These are phyloP conservation scores for Triticum dicoccoides DNA, from an alignment of 176 grass and related monocot genomes.

Conservation along the genomic window DNA sequence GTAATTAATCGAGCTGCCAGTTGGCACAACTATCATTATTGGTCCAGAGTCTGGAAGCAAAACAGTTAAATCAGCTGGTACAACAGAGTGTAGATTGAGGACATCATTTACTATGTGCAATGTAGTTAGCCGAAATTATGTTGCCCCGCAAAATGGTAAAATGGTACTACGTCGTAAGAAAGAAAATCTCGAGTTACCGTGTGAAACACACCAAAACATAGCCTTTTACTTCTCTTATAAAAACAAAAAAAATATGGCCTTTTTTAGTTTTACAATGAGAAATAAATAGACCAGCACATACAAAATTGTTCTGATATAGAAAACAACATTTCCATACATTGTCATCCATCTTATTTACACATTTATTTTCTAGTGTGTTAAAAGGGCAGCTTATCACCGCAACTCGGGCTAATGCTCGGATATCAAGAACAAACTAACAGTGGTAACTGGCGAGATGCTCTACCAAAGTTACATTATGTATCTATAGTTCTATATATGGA, in stretches of 20 bases:
- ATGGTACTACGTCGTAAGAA: not conserved
- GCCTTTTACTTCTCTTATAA: not conserved
- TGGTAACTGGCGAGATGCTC: not conserved
- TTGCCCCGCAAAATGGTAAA: not conserved
- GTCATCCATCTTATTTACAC: not conserved
- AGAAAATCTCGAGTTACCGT: not conserved
- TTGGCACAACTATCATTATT: not conserved
- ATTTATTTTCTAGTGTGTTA: not conserved
- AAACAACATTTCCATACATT: not conserved
- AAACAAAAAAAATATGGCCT: not conserved
- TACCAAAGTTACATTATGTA: not conserved
- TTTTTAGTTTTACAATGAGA: not conserved
- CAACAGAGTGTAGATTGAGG: not conserved
- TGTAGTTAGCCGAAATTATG: not conserved
- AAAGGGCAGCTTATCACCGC: not conserved
- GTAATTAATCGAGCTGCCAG: not conserved
- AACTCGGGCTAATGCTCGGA: not conserved
- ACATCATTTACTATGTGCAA: not conserved
- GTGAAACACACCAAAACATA: not conserved
- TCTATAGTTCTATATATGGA: conserved; percentile 38
- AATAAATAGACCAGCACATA: not conserved
- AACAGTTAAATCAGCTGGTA: not conserved
- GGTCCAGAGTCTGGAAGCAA: not conserved
- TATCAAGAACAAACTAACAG: not conserved
- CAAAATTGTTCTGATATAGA: not conserved